phyloP scores from a whole-genome alignment of 2,329 filamentous ascomycete species.

The Penicillium sp. region DNA sequence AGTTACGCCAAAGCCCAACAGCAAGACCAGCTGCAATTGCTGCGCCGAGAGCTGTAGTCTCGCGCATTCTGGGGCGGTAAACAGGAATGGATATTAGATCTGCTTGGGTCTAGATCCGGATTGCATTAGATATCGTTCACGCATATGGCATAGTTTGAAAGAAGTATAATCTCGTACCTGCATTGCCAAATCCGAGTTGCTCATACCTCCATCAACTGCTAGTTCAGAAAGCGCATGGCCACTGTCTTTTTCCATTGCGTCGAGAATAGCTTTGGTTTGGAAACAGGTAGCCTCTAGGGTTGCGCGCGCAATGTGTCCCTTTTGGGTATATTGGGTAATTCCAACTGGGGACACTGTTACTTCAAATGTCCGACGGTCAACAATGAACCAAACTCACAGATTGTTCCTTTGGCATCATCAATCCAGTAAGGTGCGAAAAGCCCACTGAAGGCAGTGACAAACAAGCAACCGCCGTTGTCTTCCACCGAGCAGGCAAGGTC shows the following conservation, averaged over 20 bases:
- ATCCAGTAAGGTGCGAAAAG: conserved; percentile 95
- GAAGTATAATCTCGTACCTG: conserved; percentile 50
- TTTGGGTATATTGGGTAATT: conserved; percentile 79
- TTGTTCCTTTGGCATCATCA: conserved; percentile 85
- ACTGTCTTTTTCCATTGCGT: conserved; percentile 87
- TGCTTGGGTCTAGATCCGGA: conserved; percentile 62
- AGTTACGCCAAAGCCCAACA: conserved; percentile 70
- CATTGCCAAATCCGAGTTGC: conserved; percentile 85
- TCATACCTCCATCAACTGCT: conserved; percentile 85
- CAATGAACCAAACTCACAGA: conserved; percentile 55
- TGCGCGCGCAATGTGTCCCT: conserved; percentile 81
- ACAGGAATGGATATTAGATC: conserved; percentile 82
- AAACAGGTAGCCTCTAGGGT: conserved; percentile 89
- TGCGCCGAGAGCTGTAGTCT: conserved; percentile 84
- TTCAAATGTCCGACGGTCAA: neutral
- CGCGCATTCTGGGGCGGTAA: conserved; percentile 80
- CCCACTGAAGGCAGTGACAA: conserved; percentile 88
- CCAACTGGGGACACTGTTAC: conserved; percentile 55
- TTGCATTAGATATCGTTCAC: neutral
- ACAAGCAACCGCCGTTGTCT: conserved; percentile 79
- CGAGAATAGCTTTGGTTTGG: conserved; percentile 89
- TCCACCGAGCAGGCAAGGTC: conserved; percentile 62
- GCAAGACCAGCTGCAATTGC: conserved; percentile 86
- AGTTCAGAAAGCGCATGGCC: conserved; percentile 73
- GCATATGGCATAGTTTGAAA: conserved; percentile 16